Conservation (phyloP, 345 rosid genomes). For the Populus ilicifolia region DNA sequence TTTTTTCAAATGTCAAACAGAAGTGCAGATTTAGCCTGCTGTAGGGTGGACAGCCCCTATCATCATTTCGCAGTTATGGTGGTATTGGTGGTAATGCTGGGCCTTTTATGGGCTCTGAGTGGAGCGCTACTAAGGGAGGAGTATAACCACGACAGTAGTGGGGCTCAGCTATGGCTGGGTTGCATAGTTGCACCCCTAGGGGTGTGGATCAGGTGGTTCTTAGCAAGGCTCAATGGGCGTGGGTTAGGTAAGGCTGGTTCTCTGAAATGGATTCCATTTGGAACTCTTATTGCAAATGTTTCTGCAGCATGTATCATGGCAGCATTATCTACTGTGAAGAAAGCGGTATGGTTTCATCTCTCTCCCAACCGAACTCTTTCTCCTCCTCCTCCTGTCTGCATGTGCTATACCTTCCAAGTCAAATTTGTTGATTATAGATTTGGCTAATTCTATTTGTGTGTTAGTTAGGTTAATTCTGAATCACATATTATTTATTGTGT, state of each 20-base stretch:
- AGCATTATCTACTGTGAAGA: constrained; percentile 54
- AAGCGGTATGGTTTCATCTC: constrained; percentile 40
- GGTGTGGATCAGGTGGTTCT: constrained; percentile 96
- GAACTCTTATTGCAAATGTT: constrained; percentile 78
- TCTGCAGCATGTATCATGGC: constrained; percentile 80
- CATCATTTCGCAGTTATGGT: constrained; percentile 41
- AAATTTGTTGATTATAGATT: background rate
- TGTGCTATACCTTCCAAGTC: background rate
- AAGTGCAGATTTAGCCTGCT: constrained; percentile 17
- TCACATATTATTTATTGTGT: background rate
- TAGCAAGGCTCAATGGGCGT: constrained; percentile 74
- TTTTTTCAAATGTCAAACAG: constrained; percentile 24
- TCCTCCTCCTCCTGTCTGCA: background rate
- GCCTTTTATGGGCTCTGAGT: constrained; percentile 46
- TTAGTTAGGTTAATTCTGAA: background rate
- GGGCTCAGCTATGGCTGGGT: constrained; percentile 72
- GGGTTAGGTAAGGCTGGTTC: constrained; percentile 61
- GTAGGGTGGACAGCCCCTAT: constrained; percentile 41
- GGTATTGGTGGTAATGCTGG: constrained; percentile 42
- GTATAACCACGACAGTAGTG: constrained; percentile 43
- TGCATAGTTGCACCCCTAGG: constrained; percentile 74
- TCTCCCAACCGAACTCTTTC: background rate
- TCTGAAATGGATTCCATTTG: constrained; percentile 87
- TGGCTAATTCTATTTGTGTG: background rate
- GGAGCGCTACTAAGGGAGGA: constrained; percentile 42